Evolutionary conservation across 805 yeast species (phyloP), one percentile per base, ranked within the genome.

Genomic region (Wickerhamiella dianesei): DNA sequence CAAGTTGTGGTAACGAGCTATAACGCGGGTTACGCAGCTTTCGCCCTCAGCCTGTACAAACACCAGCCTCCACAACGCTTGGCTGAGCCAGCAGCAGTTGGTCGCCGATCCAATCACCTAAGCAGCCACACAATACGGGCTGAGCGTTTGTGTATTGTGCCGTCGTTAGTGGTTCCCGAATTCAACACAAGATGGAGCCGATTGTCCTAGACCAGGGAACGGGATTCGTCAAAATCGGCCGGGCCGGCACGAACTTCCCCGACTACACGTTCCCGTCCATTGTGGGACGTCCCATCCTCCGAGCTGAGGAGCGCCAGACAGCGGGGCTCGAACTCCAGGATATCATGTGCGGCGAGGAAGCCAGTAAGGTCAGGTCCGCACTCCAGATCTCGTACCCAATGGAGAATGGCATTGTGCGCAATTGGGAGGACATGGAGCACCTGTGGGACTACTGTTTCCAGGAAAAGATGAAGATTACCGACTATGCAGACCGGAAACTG

Each of bases 361-460:
- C 98, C 43, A 76, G 84, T 54, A 82, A 82, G 21, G 94, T 84
- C 35, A 77, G 98, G 58, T 80, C 95, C 2, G 76, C 88, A 54
- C 73, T 92, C 50, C 95, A 92, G 66, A 77, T 92, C 48, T 79
- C 88, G n/a, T 92, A 92, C 60, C 98, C 98, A 12, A 88, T 92
- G 97, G 98, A 92, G 66, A 92, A 92, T 63, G 98, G 98, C 59
- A 85, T 92, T 58, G 89, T 92, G 63, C 82, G 80, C 61, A 86
- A 88, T 65, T 92, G 98, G 98, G 95, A 88, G 58, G 98, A 92
- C 64, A 92, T 92, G 97, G 95, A 86, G 59, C 88, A 88, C 58
- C 72, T 92, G 50, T 92, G 98, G 98, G 95, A 92, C 67, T 92
- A 89, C 64, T 89, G 97, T 18, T 89, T 92, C 64, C 83, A 82